Conservation (phyloP, 2,329 filamentous ascomycete genomes). For the Dactylellina parvicollis region DNA sequence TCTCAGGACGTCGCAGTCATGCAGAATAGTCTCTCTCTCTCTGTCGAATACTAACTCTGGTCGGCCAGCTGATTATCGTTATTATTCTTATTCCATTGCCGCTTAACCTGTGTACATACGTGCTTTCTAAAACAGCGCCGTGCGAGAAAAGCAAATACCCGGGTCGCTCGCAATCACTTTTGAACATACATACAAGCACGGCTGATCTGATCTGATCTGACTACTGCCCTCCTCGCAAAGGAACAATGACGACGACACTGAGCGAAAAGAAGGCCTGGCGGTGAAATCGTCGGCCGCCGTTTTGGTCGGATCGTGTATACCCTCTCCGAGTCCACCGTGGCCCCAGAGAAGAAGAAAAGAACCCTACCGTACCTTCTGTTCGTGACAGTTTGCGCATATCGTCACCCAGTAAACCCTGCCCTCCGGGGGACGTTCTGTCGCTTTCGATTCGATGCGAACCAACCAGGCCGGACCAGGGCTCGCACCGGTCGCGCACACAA, state of each 20-base stretch:
- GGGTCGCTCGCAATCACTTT: too few relatives aligned
- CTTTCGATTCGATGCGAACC: conserved; percentile 44
- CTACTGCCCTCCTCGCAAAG: too few relatives aligned
- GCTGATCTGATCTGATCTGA: too few relatives aligned
- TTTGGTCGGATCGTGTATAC: too few relatives aligned
- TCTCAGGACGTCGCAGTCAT: conserved; percentile 30
- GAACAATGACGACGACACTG: background rate
- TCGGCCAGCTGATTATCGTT: conserved; percentile 18
- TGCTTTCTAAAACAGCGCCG: too few relatives aligned
- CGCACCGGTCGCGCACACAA: conserved; percentile 31
- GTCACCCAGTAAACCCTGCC: conserved; percentile 38
- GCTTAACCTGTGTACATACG: conserved; percentile 1
- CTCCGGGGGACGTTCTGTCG: conserved; percentile 35
- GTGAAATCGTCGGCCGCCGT: background rate
- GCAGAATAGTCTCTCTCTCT: background rate
- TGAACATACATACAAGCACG: too few relatives aligned
- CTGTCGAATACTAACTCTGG: too few relatives aligned
- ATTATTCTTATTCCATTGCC: conserved; percentile 2
- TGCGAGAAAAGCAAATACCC: too few relatives aligned
- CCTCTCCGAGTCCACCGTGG: conserved; percentile 6
- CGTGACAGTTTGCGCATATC: conserved; percentile 39
- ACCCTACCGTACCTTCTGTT: conserved; percentile 27
- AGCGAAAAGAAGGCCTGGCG: background rate
- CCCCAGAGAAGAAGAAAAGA: background rate
- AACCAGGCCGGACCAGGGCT: conserved; percentile 38